Percentiles rank a stretch among this genome's conserved stretches.
Conservation (phyloP, 495 filamentous ascomycete species). For the Terfezia boudieri region DNA sequence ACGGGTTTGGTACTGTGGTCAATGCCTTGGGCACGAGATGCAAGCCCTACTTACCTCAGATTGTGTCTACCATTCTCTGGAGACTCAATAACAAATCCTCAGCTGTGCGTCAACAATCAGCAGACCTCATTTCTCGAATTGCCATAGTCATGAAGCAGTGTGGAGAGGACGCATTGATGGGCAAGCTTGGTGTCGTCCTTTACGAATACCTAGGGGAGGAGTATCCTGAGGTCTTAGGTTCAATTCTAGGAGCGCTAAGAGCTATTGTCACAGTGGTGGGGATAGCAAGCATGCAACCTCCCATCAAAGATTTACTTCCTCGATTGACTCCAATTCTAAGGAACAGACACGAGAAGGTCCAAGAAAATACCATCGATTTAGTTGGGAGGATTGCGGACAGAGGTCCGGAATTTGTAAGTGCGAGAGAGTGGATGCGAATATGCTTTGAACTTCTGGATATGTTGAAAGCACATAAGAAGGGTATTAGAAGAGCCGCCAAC, state of each 20-base stretch:
- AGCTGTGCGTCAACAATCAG: constrained; percentile 89
- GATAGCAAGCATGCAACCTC: constrained; percentile 95
- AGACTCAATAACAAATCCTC: constrained; percentile 91
- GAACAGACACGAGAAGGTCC: constrained; percentile 98
- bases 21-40: constrained; percentile 84
- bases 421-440: constrained; percentile 98
- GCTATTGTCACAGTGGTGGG: constrained; percentile 96
- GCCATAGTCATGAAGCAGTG: constrained; percentile 98
- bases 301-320: constrained; percentile 91
- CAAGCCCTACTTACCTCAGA: constrained; percentile 92
- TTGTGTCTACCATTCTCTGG: constrained; percentile 93
- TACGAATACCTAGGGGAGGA: constrained; percentile 99
- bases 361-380: constrained; percentile 98
- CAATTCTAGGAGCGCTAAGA: constrained; percentile 82
- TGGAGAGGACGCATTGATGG: constrained; percentile 85
- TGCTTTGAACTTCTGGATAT: constrained; percentile 98
- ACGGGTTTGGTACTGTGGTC: constrained; percentile 96
- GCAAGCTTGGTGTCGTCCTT: constrained; percentile 84
- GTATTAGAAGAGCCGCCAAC: constrained; percentile 93
- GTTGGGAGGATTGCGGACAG: constrained; percentile 97
- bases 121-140: constrained; percentile 88
- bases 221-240: constrained; percentile 93
- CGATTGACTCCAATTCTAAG: constrained; percentile 90
- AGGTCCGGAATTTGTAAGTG: constrained; percentile 85
- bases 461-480: constrained; percentile 99